Conservation (phyloP, 345 rosid genomes). For the Bruguiera sexangula region DNA sequence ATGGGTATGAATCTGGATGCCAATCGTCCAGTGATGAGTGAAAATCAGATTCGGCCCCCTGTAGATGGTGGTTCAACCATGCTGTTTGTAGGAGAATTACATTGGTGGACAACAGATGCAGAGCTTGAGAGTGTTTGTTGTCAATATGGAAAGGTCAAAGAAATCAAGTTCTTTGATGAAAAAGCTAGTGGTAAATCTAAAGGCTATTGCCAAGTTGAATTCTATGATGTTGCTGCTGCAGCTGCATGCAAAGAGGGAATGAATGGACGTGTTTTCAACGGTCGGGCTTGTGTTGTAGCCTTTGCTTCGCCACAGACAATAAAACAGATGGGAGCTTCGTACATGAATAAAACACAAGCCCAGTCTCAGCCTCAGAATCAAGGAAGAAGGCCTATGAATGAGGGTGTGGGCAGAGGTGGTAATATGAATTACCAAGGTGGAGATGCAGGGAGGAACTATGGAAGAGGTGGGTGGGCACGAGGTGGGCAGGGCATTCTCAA, state of each 20-base stretch:
- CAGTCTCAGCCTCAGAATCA: slow-evolving; percentile 63
- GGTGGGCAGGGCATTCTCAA: slow-evolving; percentile 60
- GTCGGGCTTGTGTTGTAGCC: slow-evolving; percentile 78
- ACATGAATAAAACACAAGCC: slow-evolving; percentile 57
- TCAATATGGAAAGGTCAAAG: slow-evolving; percentile 77
- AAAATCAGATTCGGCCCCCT: slow-evolving; percentile 56
- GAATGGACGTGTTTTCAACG: slow-evolving; percentile 67
- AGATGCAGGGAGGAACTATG: slow-evolving; percentile 66
- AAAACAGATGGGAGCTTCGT: slow-evolving; percentile 78
- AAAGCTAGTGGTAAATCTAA: slow-evolving; percentile 87
- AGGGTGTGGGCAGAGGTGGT: slow-evolving; percentile 64
- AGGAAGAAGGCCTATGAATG: slow-evolving; percentile 64
- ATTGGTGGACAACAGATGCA: slow-evolving; percentile 94
- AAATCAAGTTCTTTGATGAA: slow-evolving; percentile 81
- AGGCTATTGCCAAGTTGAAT: slow-evolving; percentile 89
- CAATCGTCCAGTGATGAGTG: slow-evolving; percentile 31
- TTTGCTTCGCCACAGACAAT: slow-evolving; percentile 80
- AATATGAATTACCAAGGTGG: slow-evolving; percentile 64
- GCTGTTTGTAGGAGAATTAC: slow-evolving; percentile 73
- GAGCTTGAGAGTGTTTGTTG: slow-evolving; percentile 66
- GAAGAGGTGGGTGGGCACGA: slow-evolving; percentile 75
- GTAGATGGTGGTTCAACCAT: slow-evolving; percentile 67
- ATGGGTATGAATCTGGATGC: slow-evolving; percentile 34
- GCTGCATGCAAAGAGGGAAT: slow-evolving; percentile 81
- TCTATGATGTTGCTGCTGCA: slow-evolving; percentile 62